Conservation (phyloP, 768 basidiomycete genomes). For the Leucocoprinus leucothites region DNA sequence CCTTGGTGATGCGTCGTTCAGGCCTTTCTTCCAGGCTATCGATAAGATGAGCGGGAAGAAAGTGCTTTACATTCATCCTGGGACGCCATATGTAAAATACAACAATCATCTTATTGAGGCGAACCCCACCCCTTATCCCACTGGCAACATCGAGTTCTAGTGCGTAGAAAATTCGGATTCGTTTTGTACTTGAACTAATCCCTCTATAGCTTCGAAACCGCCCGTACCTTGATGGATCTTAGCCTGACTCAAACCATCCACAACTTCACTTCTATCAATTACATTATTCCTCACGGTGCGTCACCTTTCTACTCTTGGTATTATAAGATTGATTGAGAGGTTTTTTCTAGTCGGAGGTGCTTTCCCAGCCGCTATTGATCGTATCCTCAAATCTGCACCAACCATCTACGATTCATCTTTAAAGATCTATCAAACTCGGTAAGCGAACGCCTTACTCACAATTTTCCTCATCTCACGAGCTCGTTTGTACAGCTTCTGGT, state of each 20-base stretch:
- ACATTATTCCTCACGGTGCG: slow-evolving; percentile 32
- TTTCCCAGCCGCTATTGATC: slow-evolving; percentile 32
- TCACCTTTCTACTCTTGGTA: neutral
- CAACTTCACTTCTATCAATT: slow-evolving; percentile 32
- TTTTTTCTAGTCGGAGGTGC: slow-evolving; percentile 27
- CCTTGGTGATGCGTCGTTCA: slow-evolving; percentile 27
- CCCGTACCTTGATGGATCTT: slow-evolving; percentile 30
- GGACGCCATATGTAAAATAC: slow-evolving; percentile 26
- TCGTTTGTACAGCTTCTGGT: slow-evolving; percentile 36
- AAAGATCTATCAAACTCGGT: slow-evolving; percentile 28
- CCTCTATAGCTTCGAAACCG: slow-evolving; percentile 28
- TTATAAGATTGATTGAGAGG: neutral
- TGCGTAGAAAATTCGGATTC: slow-evolving; percentile 16
- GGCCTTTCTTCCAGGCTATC: slow-evolving; percentile 29
- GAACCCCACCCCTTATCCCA: slow-evolving; percentile 30
- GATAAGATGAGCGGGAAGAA: slow-evolving; percentile 23
- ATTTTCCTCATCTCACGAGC: no score
- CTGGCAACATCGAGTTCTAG: slow-evolving; percentile 34
- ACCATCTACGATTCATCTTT: slow-evolving; percentile 31
- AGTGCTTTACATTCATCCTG: slow-evolving; percentile 31
- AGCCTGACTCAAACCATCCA: slow-evolving; percentile 26
- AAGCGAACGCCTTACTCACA: no score
- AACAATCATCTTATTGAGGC: slow-evolving; percentile 25
- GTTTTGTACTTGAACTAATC: no score
- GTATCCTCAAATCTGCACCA: slow-evolving; percentile 28